Evolutionary conservation across 768 basidiomycete species (phyloP).

Genomic region (Phaeotremella fagi): DNA sequence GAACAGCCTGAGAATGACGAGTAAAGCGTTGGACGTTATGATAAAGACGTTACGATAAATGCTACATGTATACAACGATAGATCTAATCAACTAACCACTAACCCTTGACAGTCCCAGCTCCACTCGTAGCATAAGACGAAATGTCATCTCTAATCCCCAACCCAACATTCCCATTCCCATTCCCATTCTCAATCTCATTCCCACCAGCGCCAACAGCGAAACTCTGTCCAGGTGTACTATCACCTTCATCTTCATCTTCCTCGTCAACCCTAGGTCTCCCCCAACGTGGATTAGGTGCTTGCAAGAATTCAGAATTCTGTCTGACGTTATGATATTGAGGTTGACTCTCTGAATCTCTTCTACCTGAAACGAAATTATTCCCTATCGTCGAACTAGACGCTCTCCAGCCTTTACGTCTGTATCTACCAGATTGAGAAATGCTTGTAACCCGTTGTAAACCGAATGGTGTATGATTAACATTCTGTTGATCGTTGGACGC

Average conservation of each 20-base stretch:
- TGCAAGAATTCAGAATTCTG: conserved; percentile 21
- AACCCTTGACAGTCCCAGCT: not conserved
- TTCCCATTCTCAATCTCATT: not conserved
- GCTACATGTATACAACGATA: conserved; percentile 5
- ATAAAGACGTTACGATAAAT: too few relatives aligned
- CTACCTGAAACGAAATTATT: not conserved
- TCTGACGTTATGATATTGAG: conserved; percentile 2
- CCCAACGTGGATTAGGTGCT: conserved; percentile 12
- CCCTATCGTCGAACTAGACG: conserved; percentile 11
- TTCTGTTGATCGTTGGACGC: not conserved
- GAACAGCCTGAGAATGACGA: conserved; percentile 92
- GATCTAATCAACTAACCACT: conserved; percentile 13
- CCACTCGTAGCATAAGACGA: conserved; percentile 2
- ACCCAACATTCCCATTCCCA: not conserved
- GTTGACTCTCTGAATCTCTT: not conserved
- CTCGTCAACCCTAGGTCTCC: conserved; percentile 17
- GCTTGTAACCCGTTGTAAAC: conserved; percentile 21
- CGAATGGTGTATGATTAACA: not conserved
- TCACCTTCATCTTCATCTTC: conserved; percentile 28
- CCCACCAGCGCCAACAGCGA: conserved; percentile 2
- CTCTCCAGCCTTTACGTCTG: conserved; percentile 34
- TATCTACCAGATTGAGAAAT: conserved; percentile 26
- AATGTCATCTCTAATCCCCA: not conserved
- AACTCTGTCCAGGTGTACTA: conserved; percentile 18
- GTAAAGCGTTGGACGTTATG: too few relatives aligned